Percentiles rank a stretch among this genome's conserved stretches.
Conservation (phyloP, 1,139 yeast genomes). For the Pichia norvegensis region DNA sequence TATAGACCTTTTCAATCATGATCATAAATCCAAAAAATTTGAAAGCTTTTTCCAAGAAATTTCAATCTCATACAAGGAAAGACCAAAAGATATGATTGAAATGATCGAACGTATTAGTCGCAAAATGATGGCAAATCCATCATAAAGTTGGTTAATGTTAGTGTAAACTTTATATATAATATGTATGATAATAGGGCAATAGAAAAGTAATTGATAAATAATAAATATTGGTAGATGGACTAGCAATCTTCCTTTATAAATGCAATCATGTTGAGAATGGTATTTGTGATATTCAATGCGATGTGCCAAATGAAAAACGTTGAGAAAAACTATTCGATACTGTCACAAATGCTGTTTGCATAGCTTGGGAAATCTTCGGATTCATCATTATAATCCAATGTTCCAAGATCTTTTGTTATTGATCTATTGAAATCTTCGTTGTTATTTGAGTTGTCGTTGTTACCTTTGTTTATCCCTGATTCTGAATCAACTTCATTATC, state of each 20-base stretch:
- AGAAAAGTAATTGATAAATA: not conserved
- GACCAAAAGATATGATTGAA: not conserved
- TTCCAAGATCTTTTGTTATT: constrained; percentile 10
- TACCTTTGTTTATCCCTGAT: not conserved
- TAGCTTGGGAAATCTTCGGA: constrained; percentile 23
- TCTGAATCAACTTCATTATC: constrained; percentile 11
- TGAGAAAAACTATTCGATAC: constrained; percentile 8
- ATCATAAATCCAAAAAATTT: too few species aligned
- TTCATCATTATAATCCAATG: constrained; percentile 21
- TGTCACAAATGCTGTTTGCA: constrained; percentile 23
- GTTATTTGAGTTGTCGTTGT: not conserved
- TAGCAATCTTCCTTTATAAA: too few species aligned
- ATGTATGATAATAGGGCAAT: not conserved
- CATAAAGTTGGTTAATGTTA: too few species aligned
- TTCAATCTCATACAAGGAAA: too few species aligned
- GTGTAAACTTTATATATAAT: not conserved
- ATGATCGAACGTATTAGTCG: not conserved
- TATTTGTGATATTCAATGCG: not conserved
- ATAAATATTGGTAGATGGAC: too few species aligned
- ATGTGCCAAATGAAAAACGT: not conserved
- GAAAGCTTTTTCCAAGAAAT: not conserved
- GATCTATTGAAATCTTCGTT: not conserved
- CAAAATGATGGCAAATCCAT: not conserved
- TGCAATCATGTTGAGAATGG: not conserved
- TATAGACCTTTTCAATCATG: not conserved